These are phyloP conservation scores for Neofusicoccum umdonicola DNA, from an alignment of 2,329 filamentous ascomycete genomes.

Conservation along the genomic window DNA sequence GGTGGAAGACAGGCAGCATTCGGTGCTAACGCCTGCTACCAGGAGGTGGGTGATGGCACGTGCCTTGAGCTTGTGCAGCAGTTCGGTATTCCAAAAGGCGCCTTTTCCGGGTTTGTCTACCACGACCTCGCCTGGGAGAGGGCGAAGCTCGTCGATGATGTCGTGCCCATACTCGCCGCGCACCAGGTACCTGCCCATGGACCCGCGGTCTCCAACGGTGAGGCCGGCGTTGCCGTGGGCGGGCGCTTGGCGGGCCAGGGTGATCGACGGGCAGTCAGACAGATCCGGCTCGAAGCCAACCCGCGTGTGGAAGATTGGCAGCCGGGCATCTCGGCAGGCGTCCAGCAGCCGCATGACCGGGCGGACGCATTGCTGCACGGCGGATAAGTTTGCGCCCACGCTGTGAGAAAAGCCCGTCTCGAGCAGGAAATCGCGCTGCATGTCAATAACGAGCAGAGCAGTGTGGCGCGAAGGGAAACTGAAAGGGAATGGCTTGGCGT, in stretches of 20 bases:
- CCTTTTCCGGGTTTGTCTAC: slow-evolving; percentile 61
- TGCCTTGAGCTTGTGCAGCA: slow-evolving; percentile 54
- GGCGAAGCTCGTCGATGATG: slow-evolving; percentile 54
- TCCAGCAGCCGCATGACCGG: slow-evolving; percentile 44
- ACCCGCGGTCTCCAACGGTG: slow-evolving; percentile 53
- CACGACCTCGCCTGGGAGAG: slow-evolving; percentile 51
- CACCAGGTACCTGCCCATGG: slow-evolving; percentile 54
- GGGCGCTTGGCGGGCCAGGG: slow-evolving; percentile 49
- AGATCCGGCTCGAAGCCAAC: slow-evolving; percentile 53
- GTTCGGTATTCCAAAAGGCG: slow-evolving; percentile 56
- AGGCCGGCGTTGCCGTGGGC: slow-evolving; percentile 44
- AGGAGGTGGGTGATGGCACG: slow-evolving; percentile 58
- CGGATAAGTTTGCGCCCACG: slow-evolving; percentile 45
- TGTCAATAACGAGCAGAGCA: slow-evolving; percentile 52
- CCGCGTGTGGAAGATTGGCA: slow-evolving; percentile 50
- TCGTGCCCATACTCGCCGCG: slow-evolving; percentile 57
- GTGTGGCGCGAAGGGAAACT: slow-evolving; percentile 47
- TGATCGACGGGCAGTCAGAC: slow-evolving; percentile 53
- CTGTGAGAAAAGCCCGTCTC: slow-evolving; percentile 52
- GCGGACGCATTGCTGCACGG: slow-evolving; percentile 39
- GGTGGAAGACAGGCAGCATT: slow-evolving; percentile 58
- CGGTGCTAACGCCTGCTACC: slow-evolving; percentile 58
- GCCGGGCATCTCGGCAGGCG: slow-evolving; percentile 41
- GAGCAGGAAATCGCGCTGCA: slow-evolving; percentile 54
- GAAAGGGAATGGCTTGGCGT: slow-evolving; percentile 48